These are phyloP conservation scores for Apophysomyces trapeziformis DNA, from an alignment of 371 early-diverging fungal genomes.

Conservation along the genomic window DNA sequence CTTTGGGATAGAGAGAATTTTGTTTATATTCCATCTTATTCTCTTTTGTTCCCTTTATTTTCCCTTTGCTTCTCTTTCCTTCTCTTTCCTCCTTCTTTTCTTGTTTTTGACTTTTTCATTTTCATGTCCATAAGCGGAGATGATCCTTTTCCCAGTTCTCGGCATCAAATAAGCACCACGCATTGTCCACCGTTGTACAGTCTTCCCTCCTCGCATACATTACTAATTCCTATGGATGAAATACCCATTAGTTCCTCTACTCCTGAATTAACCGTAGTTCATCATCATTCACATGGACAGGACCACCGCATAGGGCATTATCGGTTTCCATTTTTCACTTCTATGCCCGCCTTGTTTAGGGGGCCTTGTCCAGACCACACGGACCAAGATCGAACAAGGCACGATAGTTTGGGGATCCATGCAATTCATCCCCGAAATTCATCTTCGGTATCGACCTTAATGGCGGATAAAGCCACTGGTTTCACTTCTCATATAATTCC, in stretches of 20 bases:
- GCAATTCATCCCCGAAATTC: too few species aligned
- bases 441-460: not conserved
- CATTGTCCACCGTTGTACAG: not conserved
- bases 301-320: too few species aligned
- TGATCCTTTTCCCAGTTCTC: conserved; percentile 4
- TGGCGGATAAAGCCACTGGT: not conserved
- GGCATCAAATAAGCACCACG: not conserved
- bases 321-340: too few species aligned
- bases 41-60: too few species aligned
- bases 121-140: conserved; percentile 1
- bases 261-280: not conserved
- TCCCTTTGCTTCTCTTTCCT: not conserved
- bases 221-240: not conserved
- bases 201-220: not conserved
- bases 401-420: too few species aligned
- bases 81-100: not conserved
- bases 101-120: not conserved
- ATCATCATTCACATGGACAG: not conserved
- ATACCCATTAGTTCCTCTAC: not conserved
- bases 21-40: too few species aligned
- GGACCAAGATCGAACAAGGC: too few species aligned
- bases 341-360: too few species aligned
- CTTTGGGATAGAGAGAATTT: too few species aligned
- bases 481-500: not conserved
- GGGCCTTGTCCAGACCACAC: too few species aligned